Percentiles rank a stretch among this genome's conserved stretches.
phyloP scores from a whole-genome alignment of 2,329 filamentous ascomycete species.

The Diaporthe sp. region DNA sequence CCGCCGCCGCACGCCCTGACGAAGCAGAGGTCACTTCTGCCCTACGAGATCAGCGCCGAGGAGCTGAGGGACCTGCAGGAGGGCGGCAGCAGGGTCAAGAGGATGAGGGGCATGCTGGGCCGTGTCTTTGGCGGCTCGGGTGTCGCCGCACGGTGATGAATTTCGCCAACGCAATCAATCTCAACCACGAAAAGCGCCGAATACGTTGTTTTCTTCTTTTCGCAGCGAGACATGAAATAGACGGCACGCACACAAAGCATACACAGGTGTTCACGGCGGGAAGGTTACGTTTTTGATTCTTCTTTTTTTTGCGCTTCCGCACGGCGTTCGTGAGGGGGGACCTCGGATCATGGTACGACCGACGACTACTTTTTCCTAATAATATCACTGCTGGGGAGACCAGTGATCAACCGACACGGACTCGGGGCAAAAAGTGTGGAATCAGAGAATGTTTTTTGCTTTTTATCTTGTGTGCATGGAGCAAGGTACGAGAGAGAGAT shows the following conservation, averaged over 20 bases:
- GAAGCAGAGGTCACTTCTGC: slow-evolving; percentile 55
- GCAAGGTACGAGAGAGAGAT: not conserved
- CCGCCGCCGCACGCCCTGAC: slow-evolving; percentile 35
- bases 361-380: slow-evolving; percentile 25
- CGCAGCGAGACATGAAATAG: slow-evolving; percentile 25
- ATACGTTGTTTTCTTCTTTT: not conserved
- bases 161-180: not conserved
- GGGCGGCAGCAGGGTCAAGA: slow-evolving; percentile 60
- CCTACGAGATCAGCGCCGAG: slow-evolving; percentile 69
- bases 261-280: slow-evolving; percentile 28
- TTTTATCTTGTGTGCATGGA: not conserved
- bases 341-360: slow-evolving; percentile 12
- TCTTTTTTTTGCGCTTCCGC: not conserved
- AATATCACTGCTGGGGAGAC: slow-evolving; percentile 29
- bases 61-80: slow-evolving; percentile 66
- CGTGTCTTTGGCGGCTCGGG: slow-evolving; percentile 64
- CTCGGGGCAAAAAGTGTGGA: slow-evolving; percentile 29
- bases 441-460: slow-evolving; percentile 23
- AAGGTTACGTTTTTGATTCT: not conserved
- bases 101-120: slow-evolving; percentile 65
- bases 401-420: slow-evolving; percentile 17
- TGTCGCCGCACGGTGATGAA: slow-evolving; percentile 54
- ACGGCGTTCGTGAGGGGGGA: slow-evolving; percentile 21
- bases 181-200: slow-evolving; percentile 24
- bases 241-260: slow-evolving; percentile 29